Percentiles rank a stretch among this genome's conserved stretches.
phyloP scores from a whole-genome alignment of 495 filamentous ascomycete genomes.

The Penicillium subrubescens region DNA sequence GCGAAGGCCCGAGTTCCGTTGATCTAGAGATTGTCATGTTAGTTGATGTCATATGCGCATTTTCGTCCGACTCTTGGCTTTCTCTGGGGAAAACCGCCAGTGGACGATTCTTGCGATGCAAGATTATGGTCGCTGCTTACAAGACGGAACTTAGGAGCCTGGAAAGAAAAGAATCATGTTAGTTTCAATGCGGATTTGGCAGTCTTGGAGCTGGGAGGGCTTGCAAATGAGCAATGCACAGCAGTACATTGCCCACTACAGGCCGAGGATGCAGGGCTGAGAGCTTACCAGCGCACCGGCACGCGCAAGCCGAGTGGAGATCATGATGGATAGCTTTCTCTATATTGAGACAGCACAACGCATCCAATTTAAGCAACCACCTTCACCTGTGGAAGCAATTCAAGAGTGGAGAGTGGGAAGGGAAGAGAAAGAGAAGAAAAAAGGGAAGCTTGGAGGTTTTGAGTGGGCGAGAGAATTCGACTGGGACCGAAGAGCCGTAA shows the following conservation, averaged over 20 bases:
- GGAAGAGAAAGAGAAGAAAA: slow-evolving; percentile 39
- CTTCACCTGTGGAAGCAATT: slow-evolving; percentile 42
- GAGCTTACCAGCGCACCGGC: slow-evolving; percentile 58
- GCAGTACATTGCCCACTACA: slow-evolving; percentile 7
- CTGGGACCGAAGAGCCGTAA: slow-evolving; percentile 50
- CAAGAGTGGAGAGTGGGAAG: slow-evolving; percentile 42
- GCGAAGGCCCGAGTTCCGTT: slow-evolving; percentile 59
- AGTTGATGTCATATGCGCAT: slow-evolving; percentile 12
- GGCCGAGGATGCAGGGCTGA: slow-evolving; percentile 15
- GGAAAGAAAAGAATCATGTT: slow-evolving; percentile 20
- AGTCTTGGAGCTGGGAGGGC: neutral
- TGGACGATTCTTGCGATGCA: neutral
- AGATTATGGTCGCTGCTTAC: slow-evolving; percentile 43
- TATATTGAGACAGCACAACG: slow-evolving; percentile 26
- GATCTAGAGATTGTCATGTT: slow-evolving; percentile 37
- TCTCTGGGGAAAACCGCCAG: neutral
- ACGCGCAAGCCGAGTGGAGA: slow-evolving; percentile 58
- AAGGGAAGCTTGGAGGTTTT: slow-evolving; percentile 49
- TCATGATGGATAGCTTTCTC: slow-evolving; percentile 54
- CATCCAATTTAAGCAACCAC: slow-evolving; percentile 47
- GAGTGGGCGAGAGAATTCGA: slow-evolving; percentile 43
- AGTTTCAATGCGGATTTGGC: slow-evolving; percentile 17
- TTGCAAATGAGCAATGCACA: slow-evolving; percentile 1
- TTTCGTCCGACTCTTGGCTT: neutral
- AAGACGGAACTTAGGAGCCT: slow-evolving; percentile 55